These are phyloP conservation scores for Kitagawia praeruptora DNA, from an alignment of 129 eudicot species.

Conservation along the genomic window DNA sequence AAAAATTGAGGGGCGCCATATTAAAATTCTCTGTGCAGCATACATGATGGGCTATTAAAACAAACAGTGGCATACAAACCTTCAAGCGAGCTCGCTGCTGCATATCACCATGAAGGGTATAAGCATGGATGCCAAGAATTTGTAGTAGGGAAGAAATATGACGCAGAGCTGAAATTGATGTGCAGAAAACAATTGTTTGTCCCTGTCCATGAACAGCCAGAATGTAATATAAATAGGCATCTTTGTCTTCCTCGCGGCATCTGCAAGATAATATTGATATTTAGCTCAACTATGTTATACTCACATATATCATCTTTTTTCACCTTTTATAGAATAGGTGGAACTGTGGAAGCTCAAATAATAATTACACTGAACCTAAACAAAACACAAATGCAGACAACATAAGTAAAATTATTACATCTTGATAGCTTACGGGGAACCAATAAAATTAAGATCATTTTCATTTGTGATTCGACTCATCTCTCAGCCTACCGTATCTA, in stretches of 20 bases:
- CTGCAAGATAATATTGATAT: slow-evolving; percentile 35
- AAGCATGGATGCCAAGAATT: slow-evolving; percentile 46
- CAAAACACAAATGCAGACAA: background rate
- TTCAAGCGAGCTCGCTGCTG: slow-evolving; percentile 95
- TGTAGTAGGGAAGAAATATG: slow-evolving; percentile 66
- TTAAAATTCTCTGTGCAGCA: slow-evolving; percentile 4
- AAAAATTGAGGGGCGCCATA: background rate
- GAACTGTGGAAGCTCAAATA: background rate
- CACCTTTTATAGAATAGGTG: background rate
- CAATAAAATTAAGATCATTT: background rate
- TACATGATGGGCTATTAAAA: background rate
- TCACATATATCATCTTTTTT: background rate
- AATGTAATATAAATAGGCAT: slow-evolving; percentile 80
- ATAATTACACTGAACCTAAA: background rate
- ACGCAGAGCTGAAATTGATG: slow-evolving; percentile 92
- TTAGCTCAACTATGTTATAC: background rate
- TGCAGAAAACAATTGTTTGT: slow-evolving; percentile 86
- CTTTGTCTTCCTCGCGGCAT: slow-evolving; percentile 93
- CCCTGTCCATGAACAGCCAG: slow-evolving; percentile 90
- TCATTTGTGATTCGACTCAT: background rate
- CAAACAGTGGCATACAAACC: slow-evolving; percentile 29
- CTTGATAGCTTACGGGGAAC: background rate
- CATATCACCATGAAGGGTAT: slow-evolving; percentile 91
- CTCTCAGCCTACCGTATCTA: background rate
- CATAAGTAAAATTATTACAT: background rate